phyloP scores from a whole-genome alignment of 176 grass and related monocot genomes.

The Lolium rigidum region DNA sequence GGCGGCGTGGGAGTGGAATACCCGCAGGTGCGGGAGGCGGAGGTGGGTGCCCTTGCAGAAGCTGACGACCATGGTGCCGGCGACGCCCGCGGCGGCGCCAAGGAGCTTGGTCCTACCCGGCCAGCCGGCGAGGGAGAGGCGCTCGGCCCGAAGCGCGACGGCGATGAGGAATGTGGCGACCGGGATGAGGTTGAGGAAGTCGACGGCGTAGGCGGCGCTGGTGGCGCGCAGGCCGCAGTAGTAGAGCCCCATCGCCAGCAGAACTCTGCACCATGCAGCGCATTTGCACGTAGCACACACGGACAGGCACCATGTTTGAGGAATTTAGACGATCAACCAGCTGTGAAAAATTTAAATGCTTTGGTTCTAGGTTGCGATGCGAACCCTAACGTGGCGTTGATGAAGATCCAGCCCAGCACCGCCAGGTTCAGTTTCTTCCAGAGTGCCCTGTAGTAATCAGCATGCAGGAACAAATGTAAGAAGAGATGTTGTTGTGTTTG shows the following conservation, averaged over 20 bases:
- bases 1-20: background rate
- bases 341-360: too few species aligned
- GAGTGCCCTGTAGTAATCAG: background rate
- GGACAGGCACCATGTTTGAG: too few species aligned
- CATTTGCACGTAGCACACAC: background rate
- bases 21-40: background rate
- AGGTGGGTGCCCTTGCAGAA: background rate
- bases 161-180: constrained; percentile 44
- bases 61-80: background rate
- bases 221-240: constrained; percentile 52
- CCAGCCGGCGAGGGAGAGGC: background rate
- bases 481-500: background rate
- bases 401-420: background rate
- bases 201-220: constrained; percentile 31
- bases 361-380: background rate
- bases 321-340: too few species aligned
- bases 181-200: constrained; percentile 55
- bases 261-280: constrained; percentile 1
- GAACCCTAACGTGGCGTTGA: background rate
- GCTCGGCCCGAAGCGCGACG: background rate
- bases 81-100: background rate
- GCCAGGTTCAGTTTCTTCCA: background rate
- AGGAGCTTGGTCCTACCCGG: background rate
- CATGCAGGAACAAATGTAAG: background rate
- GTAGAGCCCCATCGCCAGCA: constrained; percentile 36